These are phyloP conservation scores for Lophiotrema nucula DNA, from an alignment of 495 filamentous ascomycete genomes.

Conservation along the genomic window DNA sequence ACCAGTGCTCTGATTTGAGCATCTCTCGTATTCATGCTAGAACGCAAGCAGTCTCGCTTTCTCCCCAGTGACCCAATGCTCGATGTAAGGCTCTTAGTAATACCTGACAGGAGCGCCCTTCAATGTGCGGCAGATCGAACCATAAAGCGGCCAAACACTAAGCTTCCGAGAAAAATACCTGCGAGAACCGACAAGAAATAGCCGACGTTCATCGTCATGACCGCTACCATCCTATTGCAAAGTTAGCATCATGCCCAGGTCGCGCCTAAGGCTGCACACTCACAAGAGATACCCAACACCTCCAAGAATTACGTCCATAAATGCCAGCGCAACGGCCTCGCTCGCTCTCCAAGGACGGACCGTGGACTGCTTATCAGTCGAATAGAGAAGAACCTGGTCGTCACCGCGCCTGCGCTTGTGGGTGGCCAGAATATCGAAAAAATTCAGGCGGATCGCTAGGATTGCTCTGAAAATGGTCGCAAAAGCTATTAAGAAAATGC, in stretches of 20 bases:
- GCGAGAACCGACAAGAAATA: slow-evolving; percentile 85
- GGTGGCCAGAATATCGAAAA: slow-evolving; percentile 39
- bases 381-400: slow-evolving; percentile 24
- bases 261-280: slow-evolving; percentile 41
- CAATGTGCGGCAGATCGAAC: slow-evolving; percentile 7
- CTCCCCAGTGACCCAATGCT: too few species aligned
- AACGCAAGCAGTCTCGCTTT: too few species aligned
- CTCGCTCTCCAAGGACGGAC: slow-evolving; percentile 70
- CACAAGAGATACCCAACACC: slow-evolving; percentile 86
- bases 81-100: too few species aligned
- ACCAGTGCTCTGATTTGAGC: too few species aligned
- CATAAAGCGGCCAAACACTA: slow-evolving; percentile 69
- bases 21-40: too few species aligned
- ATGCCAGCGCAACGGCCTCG: slow-evolving; percentile 70
- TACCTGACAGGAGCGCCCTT: too few species aligned
- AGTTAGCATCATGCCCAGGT: neutral
- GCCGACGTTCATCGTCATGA: slow-evolving; percentile 96
- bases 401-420: slow-evolving; percentile 57
- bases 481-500: slow-evolving; percentile 76
- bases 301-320: slow-evolving; percentile 63
- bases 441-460: slow-evolving; percentile 51
- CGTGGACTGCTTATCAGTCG: slow-evolving; percentile 48
- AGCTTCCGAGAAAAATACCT: slow-evolving; percentile 78
- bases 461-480: slow-evolving; percentile 65
- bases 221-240: slow-evolving; percentile 80